These are phyloP conservation scores for Leucocoprinus sp. DNA, from an alignment of 768 basidiomycete genomes.

Conservation along the genomic window DNA sequence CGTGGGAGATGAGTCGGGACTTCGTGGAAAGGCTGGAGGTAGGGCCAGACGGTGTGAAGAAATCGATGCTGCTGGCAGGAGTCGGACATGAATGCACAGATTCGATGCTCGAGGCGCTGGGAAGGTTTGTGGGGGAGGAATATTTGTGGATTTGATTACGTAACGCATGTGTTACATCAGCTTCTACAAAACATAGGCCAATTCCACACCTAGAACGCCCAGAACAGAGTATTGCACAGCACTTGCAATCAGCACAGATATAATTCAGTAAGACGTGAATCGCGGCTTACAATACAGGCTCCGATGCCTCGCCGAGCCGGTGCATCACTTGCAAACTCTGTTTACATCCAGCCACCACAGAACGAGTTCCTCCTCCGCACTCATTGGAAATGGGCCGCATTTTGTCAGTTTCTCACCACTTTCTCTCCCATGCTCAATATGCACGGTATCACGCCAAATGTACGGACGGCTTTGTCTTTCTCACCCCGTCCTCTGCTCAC, in stretches of 20 bases:
- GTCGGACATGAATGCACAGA: conserved; percentile 57
- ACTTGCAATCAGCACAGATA: not conserved
- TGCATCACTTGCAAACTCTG: conserved; percentile 6
- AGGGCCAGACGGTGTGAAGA: conserved; percentile 45
- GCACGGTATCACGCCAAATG: conserved; percentile 60
- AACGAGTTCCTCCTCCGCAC: conserved; percentile 43
- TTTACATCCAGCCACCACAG: conserved; percentile 21
- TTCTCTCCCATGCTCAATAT: conserved; percentile 69
- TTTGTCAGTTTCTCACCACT: conserved; percentile 84
- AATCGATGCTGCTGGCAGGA: conserved; percentile 42
- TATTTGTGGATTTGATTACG: conserved; percentile 14
- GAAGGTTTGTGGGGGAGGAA: conserved; percentile 23
- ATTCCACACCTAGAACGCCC: not conserved
- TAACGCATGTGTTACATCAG: conserved; percentile 16
- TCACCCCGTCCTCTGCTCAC: conserved; percentile 11
- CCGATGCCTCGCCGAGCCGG: conserved; percentile 50
- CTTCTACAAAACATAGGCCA: conserved; percentile 11
- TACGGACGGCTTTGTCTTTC: conserved; percentile 27
- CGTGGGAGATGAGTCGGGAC: conserved; percentile 44
- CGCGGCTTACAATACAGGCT: conserved; percentile 3
- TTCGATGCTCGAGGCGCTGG: conserved; percentile 47
- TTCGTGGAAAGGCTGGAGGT: conserved; percentile 53
- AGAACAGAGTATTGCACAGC: not conserved
- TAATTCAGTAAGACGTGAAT: not conserved
- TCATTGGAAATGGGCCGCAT: conserved; percentile 91